Evolutionary conservation across 2,329 filamentous ascomycete species (phyloP), one percentile per base, ranked within the genome.

Genomic region (Paramyrothecium roridum): DNA sequence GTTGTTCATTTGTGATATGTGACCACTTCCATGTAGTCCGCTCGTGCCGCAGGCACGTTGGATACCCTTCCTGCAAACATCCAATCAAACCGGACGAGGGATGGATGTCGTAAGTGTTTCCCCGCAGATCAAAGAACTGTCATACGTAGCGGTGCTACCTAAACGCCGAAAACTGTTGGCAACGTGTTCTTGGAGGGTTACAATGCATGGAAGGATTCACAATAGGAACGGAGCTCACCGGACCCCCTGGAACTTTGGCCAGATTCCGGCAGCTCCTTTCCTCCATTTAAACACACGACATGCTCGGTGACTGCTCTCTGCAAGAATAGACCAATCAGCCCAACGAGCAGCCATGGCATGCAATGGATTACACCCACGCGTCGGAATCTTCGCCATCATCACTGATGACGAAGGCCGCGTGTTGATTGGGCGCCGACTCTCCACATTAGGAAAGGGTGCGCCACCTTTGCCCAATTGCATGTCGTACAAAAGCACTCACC

Each of bases 401-500:
- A 51, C 26, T n/a, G 49, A 51, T 51, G 49, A 51, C 16, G n/a
- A 40, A 40, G 49, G 49, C 16, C 49, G 30, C 20, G 33, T 51
- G 10, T 20, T 51, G 8, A 51, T 51, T 40, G 49, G 49, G 12
- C 49, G 49, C 4, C 49, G 49, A 30, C 49, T 51, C 49, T 20
- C 26, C 49, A 11, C 30, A n/a, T 30, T 51, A 8, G 49, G 49
- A 20, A 51, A 40, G 40, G 49, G 49, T 51, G 12, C 33, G 17
- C 48, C 11, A 8, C 26, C 48, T 30, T 13, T 7, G 8, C 37
- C 16, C 6, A 17, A 16, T 4, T 19, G 37, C 6, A 43, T 6
- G 26, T 30, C 10, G 4, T 30, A 6, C 10, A 30, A 4, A 30
- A 30, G 26, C 26, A 30, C 4, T 30, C 8, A 40, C 26, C 3